Evolutionary conservation across 1,284 basidiomycete species (phyloP).

Genomic region (Irpex sp.): DNA sequence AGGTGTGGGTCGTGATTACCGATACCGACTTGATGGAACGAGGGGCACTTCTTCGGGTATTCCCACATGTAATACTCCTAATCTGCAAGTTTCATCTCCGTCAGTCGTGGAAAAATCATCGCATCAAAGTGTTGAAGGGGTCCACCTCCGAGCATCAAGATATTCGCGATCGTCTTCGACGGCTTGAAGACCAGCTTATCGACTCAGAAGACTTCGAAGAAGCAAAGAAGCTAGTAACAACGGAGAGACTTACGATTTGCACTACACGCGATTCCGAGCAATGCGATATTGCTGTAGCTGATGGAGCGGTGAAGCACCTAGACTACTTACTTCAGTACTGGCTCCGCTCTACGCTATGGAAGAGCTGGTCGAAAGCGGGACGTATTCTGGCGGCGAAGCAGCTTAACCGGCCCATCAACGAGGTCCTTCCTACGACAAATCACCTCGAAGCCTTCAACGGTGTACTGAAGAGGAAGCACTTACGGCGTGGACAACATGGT

Average conservation of each 20-base stretch:
- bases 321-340: slow-evolving; percentile 17
- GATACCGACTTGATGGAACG: slow-evolving; percentile 27
- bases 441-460: slow-evolving; percentile 36
- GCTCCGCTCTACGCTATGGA: slow-evolving; percentile 20
- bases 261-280: too few relatives aligned
- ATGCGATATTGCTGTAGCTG: neutral
- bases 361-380: slow-evolving; percentile 26
- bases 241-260: neutral
- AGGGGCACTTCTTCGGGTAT: neutral
- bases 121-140: slow-evolving; percentile 13
- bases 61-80: slow-evolving; percentile 22
- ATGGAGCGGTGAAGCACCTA: slow-evolving; percentile 9
- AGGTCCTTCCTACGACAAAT: slow-evolving; percentile 32
- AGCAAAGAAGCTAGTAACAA: neutral
- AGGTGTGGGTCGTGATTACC: slow-evolving; percentile 28
- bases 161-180: neutral
- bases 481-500: neutral
- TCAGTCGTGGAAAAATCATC: slow-evolving; percentile 32
- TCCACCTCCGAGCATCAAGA: neutral
- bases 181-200: neutral
- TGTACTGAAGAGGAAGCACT: slow-evolving; percentile 6
- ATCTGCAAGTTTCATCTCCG: slow-evolving; percentile 36
- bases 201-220: neutral
- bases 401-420: slow-evolving; percentile 19
- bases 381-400: slow-evolving; percentile 16